These are phyloP conservation scores for Colletotrichum sp. DNA, from an alignment of 2,329 filamentous ascomycete species.

Conservation along the genomic window DNA sequence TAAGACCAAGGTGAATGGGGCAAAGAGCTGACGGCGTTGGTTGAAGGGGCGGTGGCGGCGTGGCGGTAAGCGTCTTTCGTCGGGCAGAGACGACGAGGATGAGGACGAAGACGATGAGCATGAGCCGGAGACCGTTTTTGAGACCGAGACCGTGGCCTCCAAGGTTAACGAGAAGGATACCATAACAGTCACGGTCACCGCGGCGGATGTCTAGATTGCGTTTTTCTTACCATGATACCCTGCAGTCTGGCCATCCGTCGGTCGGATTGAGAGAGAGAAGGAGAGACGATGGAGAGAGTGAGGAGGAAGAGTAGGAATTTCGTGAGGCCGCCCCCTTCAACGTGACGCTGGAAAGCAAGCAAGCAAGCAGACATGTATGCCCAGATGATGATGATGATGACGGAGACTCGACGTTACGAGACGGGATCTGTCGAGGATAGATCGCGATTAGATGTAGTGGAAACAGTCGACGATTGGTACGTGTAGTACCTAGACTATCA, in stretches of 20 bases:
- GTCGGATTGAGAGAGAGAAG: not conserved
- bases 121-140: not conserved
- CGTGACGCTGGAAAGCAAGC: conserved; percentile 20
- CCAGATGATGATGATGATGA: not conserved
- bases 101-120: not conserved
- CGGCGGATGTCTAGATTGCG: conserved; percentile 10
- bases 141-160: not conserved
- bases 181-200: conserved; percentile 19
- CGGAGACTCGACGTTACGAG: not conserved
- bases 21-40: conserved; percentile 24
- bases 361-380: not conserved
- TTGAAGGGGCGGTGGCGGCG: conserved; percentile 25
- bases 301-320: not conserved
- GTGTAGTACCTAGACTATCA: not conserved
- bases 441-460: not conserved
- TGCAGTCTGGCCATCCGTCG: not conserved
- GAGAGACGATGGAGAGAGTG: not conserved
- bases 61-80: not conserved
- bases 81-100: not conserved
- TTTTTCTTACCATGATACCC: conserved; percentile 21
- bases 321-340: conserved; percentile 20
- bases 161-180: not conserved
- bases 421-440: not conserved
- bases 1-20: conserved; percentile 2
- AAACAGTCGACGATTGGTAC: not conserved